A percentile compares a stretch with the other conserved stretches of the same genome.
phyloP scores from a whole-genome alignment of 257 asterid genomes.

The Solanum lycopersicoides region DNA sequence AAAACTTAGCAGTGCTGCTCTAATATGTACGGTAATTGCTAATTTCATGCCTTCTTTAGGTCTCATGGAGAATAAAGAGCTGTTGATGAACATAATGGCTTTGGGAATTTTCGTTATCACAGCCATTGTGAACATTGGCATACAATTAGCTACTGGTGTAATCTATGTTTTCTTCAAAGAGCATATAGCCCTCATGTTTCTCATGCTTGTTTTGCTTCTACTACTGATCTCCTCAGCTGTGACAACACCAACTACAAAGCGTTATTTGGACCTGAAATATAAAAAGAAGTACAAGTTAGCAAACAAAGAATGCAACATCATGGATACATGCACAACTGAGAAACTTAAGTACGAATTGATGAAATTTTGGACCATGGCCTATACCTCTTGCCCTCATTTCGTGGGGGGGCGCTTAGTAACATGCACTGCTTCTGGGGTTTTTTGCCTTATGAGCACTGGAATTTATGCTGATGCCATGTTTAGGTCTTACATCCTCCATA shows the following conservation, averaged over 20 bases:
- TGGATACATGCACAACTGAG: constrained; percentile 3
- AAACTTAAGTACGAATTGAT: constrained; percentile 42
- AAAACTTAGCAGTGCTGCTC: constrained; percentile 57
- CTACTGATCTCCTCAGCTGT: constrained; percentile 41
- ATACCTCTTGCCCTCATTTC: constrained; percentile 68
- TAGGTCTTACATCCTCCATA: constrained; percentile 37
- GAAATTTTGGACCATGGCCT: constrained; percentile 88
- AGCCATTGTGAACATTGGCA: constrained; percentile 48
- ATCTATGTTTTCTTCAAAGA: constrained; percentile 53
- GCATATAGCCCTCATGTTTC: constrained; percentile 26
- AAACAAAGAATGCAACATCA: constrained; percentile 17
- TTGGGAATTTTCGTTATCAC: constrained; percentile 56
- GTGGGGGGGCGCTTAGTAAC: constrained; percentile 69
- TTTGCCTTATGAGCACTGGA: constrained; percentile 44
- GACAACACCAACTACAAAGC: constrained; percentile 47
- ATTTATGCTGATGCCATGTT: constrained; percentile 49
- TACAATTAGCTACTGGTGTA: constrained; percentile 63
- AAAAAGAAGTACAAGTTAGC: constrained; percentile 27
- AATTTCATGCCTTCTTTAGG: constrained; percentile 77
- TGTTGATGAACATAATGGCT: constrained; percentile 57
- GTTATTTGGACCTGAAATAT: constrained; percentile 40
- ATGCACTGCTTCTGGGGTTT: constrained; percentile 60
- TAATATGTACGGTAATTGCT: constrained; percentile 49
- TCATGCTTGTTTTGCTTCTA: constrained; percentile 44
- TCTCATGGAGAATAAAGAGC: constrained; percentile 45